Conservation (phyloP, 345 rosid genomes). For the Brassica cretica region DNA sequence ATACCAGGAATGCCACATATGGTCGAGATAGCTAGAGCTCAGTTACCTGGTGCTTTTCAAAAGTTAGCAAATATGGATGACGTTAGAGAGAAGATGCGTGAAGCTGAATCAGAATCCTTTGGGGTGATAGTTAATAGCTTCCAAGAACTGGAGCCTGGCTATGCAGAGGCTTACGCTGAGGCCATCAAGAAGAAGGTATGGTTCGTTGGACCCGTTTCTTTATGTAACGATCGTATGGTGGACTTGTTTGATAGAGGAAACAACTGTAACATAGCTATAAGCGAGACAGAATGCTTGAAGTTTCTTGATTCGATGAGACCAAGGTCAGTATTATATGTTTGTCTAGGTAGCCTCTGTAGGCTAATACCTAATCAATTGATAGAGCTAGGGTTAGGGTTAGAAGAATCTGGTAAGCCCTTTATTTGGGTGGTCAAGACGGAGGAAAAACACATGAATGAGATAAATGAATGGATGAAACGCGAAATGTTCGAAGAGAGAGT, state of each 20-base stretch:
- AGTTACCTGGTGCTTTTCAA: constrained; percentile 59
- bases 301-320: constrained; percentile 60
- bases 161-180: constrained; percentile 41
- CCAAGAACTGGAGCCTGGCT: constrained; percentile 58
- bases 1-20: constrained; percentile 56
- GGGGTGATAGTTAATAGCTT: constrained; percentile 74
- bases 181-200: constrained; percentile 57
- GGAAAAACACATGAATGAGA: constrained; percentile 36
- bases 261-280: constrained; percentile 48
- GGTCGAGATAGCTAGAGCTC: constrained; percentile 51
- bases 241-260: constrained; percentile 72
- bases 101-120: constrained; percentile 55
- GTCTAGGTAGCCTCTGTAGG: constrained; percentile 79
- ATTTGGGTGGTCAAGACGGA: constrained; percentile 71
- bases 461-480: constrained; percentile 51
- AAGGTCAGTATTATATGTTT: constrained; percentile 68
- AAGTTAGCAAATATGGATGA: constrained; percentile 53
- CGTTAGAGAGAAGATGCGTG: constrained; percentile 60
- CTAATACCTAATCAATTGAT: constrained; percentile 60
- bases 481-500: constrained; percentile 55
- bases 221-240: constrained; percentile 40
- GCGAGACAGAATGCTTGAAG: constrained; percentile 44
- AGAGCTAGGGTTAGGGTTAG: constrained; percentile 65
- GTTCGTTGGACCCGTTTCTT: constrained; percentile 84
- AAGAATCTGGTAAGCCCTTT: constrained; percentile 61